phyloP scores from a whole-genome alignment of 2,329 filamentous ascomycete species.

The Bimuria novae-zelandiae region DNA sequence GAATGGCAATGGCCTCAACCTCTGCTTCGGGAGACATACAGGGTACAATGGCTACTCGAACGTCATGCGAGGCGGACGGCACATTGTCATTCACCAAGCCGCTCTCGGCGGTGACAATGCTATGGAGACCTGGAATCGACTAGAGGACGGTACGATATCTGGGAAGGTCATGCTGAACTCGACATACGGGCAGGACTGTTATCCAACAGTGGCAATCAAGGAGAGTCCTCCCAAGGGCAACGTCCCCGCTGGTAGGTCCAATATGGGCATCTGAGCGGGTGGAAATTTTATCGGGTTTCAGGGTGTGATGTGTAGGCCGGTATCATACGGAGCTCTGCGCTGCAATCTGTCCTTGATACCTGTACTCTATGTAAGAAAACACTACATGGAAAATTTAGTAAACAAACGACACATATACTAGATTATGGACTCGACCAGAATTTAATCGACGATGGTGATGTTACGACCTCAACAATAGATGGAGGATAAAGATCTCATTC shows the following conservation, averaged over 20 bases:
- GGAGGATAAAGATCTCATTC: too few relatives aligned
- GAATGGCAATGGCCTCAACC: constrained; percentile 50
- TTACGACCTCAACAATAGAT: too few relatives aligned
- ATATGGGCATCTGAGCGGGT: not conserved
- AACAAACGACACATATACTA: too few relatives aligned
- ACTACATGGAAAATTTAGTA: too few relatives aligned
- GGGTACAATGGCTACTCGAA: constrained; percentile 72
- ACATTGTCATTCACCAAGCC: constrained; percentile 56
- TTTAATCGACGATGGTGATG: too few relatives aligned
- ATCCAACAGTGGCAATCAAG: constrained; percentile 43
- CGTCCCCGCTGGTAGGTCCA: not conserved
- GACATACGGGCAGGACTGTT: constrained; percentile 63
- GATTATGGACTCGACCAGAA: too few relatives aligned
- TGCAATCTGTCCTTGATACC: too few relatives aligned
- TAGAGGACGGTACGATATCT: constrained; percentile 60
- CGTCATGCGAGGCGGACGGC: constrained; percentile 65
- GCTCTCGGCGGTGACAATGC: constrained; percentile 44
- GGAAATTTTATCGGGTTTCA: not conserved
- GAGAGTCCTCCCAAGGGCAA: not conserved
- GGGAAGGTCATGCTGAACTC: constrained; percentile 61
- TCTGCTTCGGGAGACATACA: constrained; percentile 68
- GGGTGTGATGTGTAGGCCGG: too few relatives aligned
- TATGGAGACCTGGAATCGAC: constrained; percentile 64
- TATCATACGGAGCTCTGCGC: too few relatives aligned
- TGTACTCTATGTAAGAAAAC: too few relatives aligned